Percentiles rank a stretch among this genome's conserved stretches.
These are phyloP conservation scores for Hanseniaspora sp. DNA, from an alignment of 1,139 yeast genomes.

Conservation along the genomic window DNA sequence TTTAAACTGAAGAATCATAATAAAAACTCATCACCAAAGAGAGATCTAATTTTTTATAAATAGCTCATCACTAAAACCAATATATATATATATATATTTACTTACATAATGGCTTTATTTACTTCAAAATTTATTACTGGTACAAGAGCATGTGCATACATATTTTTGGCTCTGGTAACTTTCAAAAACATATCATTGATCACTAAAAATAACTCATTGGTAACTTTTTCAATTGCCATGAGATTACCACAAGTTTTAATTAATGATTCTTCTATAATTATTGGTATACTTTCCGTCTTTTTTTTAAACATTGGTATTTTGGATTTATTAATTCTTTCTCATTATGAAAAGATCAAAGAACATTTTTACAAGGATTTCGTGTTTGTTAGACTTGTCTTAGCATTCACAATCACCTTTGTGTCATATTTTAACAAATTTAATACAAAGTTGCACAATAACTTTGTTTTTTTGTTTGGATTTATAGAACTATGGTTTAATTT, in stretches of 20 bases:
- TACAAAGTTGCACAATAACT: constrained; percentile 45
- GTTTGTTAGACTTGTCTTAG: constrained; percentile 51
- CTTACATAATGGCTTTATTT: constrained; percentile 42
- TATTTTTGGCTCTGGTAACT: constrained; percentile 37
- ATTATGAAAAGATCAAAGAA: constrained; percentile 33
- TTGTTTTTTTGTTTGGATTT: constrained; percentile 52
- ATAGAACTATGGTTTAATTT: constrained; percentile 64
- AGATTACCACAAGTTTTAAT: constrained; percentile 31
- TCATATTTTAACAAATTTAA: constrained; percentile 32
- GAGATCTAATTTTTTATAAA: too few relatives aligned
- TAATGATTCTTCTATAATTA: constrained; percentile 39
- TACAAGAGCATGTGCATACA: constrained; percentile 39
- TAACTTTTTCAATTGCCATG: constrained; percentile 37
- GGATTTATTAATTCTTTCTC: constrained; percentile 51
- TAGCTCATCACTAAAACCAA: too few relatives aligned
- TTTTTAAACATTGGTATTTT: constrained; percentile 37
- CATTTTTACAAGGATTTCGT: constrained; percentile 41
- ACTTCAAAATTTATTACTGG: constrained; percentile 43
- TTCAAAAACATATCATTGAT: constrained; percentile 36
- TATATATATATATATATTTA: too few relatives aligned
- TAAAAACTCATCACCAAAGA: too few relatives aligned
- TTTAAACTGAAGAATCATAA: too few relatives aligned
- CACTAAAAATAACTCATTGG: constrained; percentile 39
- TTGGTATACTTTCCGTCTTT: constrained; percentile 42
- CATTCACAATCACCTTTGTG: constrained; percentile 41